Conservation (phyloP, 768 basidiomycete genomes). For the Lyophyllum atratum region DNA sequence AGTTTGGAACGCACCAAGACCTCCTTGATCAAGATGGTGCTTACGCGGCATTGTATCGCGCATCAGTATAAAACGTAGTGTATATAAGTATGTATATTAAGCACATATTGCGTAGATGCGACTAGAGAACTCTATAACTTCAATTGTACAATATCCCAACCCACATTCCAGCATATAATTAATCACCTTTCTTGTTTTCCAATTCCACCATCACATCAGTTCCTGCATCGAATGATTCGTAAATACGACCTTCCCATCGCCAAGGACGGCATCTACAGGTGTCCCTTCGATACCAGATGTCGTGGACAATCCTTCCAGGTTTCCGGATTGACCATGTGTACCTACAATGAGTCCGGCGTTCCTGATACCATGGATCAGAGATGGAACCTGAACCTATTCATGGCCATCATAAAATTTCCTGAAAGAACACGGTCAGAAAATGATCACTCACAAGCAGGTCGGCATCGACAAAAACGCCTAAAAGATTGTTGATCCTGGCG, state of each 20-base stretch:
- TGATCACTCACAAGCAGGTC: conserved; percentile 70
- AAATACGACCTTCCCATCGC: conserved; percentile 66
- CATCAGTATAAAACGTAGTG: conserved; percentile 51
- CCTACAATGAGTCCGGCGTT: conserved; percentile 88
- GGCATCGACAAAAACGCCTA: conserved; percentile 90
- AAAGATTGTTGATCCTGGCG: conserved; percentile 86
- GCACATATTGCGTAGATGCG: conserved; percentile 6
- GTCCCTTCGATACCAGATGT: conserved; percentile 42
- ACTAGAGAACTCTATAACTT: conserved; percentile 11
- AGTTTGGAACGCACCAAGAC: conserved; percentile 76
- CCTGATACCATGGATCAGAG: conserved; percentile 84
- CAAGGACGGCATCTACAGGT: conserved; percentile 69
- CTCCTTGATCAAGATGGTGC: conserved; percentile 58
- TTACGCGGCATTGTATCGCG: conserved; percentile 71
- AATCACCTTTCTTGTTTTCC: neutral
- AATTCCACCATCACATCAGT: conserved; percentile 28
- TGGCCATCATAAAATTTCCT: conserved; percentile 13
- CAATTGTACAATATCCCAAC: conserved; percentile 12
- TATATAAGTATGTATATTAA: conserved; percentile 18
- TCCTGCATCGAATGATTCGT: conserved; percentile 62
- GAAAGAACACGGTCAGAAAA: conserved; percentile 8
- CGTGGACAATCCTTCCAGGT: conserved; percentile 34
- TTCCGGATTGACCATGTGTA: conserved; percentile 66
- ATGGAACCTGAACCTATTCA: conserved; percentile 80
- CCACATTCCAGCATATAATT: neutral